A percentile compares a stretch with the other conserved stretches of the same genome.
These are phyloP conservation scores for Panellus pusillus DNA, from an alignment of 768 basidiomycete genomes.

Conservation along the genomic window DNA sequence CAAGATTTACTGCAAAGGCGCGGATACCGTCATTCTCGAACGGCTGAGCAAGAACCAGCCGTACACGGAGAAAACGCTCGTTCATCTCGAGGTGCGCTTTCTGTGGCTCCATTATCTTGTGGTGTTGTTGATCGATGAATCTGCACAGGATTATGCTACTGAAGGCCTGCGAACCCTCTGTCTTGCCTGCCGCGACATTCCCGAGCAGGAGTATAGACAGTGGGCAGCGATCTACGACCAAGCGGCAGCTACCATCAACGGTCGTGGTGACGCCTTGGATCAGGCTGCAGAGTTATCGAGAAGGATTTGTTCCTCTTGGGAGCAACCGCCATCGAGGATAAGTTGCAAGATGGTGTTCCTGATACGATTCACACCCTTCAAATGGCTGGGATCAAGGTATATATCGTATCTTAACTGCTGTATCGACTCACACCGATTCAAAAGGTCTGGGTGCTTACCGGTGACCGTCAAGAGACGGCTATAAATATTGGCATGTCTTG, in stretches of 20 bases:
- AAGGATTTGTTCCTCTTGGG: conserved; percentile 90
- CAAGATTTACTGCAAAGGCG: conserved; percentile 95
- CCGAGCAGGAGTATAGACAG: conserved; percentile 85
- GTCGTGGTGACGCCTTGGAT: conserved; percentile 93
- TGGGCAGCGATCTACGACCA: conserved; percentile 89
- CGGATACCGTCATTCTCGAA: conserved; percentile 96
- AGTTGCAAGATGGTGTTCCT: conserved; percentile 96
- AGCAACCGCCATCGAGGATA: conserved; percentile 98
- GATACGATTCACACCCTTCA: conserved; percentile 97
- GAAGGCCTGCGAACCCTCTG: conserved; percentile 97
- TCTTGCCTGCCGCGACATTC: conserved; percentile 89
- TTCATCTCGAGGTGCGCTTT: conserved; percentile 78
- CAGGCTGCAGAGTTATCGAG: conserved; percentile 95
- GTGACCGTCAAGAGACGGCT: conserved; percentile 97
- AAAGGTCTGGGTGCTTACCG: conserved; percentile 96
- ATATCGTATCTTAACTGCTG: neutral
- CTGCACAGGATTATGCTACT: conserved; percentile 84
- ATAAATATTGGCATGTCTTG: conserved; percentile 99
- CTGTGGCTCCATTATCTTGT: conserved; percentile 11
- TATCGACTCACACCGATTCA: conserved; percentile 2
- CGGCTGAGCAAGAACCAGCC: conserved; percentile 83
- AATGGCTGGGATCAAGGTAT: conserved; percentile 94
- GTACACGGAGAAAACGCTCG: conserved; percentile 81
- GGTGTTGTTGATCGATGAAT: conserved; percentile 8
- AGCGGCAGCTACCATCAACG: conserved; percentile 93